These are phyloP conservation scores for Cystobasidium ongulense DNA, from an alignment of 768 basidiomycete genomes.

Conservation along the genomic window DNA sequence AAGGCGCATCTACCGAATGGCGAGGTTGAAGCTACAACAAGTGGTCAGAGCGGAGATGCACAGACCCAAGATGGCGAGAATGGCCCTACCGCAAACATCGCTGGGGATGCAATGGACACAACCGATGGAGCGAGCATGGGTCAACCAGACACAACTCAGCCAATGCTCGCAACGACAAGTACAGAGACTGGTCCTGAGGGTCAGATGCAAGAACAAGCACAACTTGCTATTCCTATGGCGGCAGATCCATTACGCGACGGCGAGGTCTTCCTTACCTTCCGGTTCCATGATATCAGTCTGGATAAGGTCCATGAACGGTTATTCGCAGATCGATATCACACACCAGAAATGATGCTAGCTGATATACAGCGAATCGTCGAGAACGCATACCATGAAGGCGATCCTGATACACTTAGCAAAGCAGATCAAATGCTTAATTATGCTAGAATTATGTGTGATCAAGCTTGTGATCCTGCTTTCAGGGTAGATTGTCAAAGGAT, in stretches of 20 bases:
- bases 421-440: constrained; percentile 78
- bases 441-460: constrained; percentile 72
- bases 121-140: neutral
- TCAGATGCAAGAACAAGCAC: neutral
- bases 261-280: constrained; percentile 33
- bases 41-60: neutral
- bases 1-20: neutral
- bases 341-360: constrained; percentile 78
- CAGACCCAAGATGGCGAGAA: neutral
- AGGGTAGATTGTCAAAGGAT: constrained; percentile 76
- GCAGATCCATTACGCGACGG: neutral
- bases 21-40: neutral
- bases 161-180: neutral
- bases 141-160: neutral
- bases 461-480: constrained; percentile 74
- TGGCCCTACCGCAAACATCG: neutral
- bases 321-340: constrained; percentile 75
- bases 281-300: constrained; percentile 75
- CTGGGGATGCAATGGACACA: neutral
- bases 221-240: constrained; percentile 2
- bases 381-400: constrained; percentile 70
- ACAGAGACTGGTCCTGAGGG: neutral
- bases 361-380: constrained; percentile 49
- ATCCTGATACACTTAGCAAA: constrained; percentile 66
- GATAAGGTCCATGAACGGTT: constrained; percentile 81